Evolutionary conservation across 129 eudicot species (phyloP).

Genomic region (Flaveria bidentis): DNA sequence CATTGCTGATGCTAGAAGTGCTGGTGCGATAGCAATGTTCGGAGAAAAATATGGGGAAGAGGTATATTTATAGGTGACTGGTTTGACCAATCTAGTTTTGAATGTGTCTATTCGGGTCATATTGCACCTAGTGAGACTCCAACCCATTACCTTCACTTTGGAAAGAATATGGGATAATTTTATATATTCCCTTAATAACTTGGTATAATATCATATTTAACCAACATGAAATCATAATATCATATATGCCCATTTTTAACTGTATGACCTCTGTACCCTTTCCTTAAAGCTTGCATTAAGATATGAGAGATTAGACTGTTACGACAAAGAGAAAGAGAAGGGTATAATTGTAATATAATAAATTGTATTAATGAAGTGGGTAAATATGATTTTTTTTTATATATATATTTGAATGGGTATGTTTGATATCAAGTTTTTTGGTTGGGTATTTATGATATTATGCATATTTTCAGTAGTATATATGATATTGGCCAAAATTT

Average conservation of each 20-base stretch:
- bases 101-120: background rate
- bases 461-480: background rate
- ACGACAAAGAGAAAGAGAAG: background rate
- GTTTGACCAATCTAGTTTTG: background rate
- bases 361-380: background rate
- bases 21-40: slow-evolving; percentile 98
- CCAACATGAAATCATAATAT: background rate
- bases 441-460: background rate
- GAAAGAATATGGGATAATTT: background rate
- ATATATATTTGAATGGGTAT: background rate
- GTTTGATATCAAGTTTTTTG: background rate
- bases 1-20: slow-evolving; percentile 74
- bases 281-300: background rate
- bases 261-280: background rate
- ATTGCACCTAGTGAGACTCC: too few species aligned
- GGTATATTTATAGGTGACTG: slow-evolving; percentile 38
- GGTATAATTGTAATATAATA: background rate
- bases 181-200: background rate
- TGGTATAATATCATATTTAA: background rate
- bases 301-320: background rate
- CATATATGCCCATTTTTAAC: background rate
- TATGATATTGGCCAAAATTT: background rate
- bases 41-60: slow-evolving; percentile 97
- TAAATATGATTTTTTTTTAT: background rate
- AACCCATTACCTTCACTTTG: too few species aligned